A percentile compares a stretch with the other conserved stretches of the same genome.
Evolutionary conservation across 2,329 filamentous ascomycete species (phyloP).

Genomic region (Diaporthe destruens): DNA sequence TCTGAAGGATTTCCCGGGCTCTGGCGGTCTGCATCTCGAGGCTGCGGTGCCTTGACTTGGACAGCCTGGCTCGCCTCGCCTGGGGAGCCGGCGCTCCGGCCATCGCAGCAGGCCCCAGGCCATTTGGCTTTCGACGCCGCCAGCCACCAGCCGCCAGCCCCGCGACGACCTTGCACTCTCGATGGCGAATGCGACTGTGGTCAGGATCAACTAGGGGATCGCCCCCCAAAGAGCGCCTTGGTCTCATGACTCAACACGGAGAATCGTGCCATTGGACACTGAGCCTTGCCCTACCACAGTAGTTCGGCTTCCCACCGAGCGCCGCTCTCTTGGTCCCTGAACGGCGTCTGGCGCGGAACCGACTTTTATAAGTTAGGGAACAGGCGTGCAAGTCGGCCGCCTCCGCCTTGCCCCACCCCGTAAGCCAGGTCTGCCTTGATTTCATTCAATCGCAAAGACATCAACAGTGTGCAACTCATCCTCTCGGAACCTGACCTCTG

Average conservation of each 20-base stretch:
- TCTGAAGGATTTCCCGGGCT: too few species aligned
- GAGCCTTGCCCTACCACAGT: not conserved
- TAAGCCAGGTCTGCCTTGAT: conserved; percentile 16
- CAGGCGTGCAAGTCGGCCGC: conserved; percentile 11
- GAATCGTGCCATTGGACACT: conserved; percentile 27
- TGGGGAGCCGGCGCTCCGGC: too few species aligned
- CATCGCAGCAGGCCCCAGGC: conserved; percentile 5
- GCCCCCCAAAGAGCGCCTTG: not conserved
- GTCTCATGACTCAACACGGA: conserved; percentile 31
- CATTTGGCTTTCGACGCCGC: not conserved
- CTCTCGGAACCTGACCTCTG: too few species aligned
- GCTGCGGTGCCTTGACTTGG: conserved; percentile 17
- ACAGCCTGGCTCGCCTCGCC: not conserved
- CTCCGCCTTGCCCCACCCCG: conserved; percentile 11
- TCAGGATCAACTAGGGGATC: not conserved
- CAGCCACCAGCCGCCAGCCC: not conserved
- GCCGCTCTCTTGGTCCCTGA: not conserved
- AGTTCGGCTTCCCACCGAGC: conserved; percentile 33
- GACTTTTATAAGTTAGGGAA: not conserved
- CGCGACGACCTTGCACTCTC: not conserved
- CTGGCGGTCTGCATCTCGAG: conserved; percentile 17
- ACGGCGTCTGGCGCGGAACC: conserved; percentile 15
- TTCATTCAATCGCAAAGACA: too few species aligned
- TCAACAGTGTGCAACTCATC: not conserved
- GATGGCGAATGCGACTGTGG: not conserved